Base-by-base conservation (phyloP, 1,139 yeast species). In the Candida smagusa region DNA sequence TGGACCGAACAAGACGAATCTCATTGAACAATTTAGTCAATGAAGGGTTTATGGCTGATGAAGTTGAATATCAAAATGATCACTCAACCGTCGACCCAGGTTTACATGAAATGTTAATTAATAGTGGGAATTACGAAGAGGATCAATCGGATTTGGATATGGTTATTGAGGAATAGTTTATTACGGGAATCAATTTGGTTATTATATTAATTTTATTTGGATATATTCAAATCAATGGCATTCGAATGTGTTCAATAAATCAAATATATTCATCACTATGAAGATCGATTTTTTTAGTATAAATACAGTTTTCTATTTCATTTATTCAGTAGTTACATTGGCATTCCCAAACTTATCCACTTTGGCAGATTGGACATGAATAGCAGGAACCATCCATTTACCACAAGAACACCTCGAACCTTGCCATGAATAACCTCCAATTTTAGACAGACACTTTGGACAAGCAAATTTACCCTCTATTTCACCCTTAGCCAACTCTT, bases 381-480 rank as follows among this genome's bases (percentile, higher is more conserved):
- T 75, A 1, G 96, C 95, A 0, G 99, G 98, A 5, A 88, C 76
- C 69, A 92, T 82, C 99, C 99, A 92, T 50, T 79, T 79, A 2
- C 97, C 97, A 62, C 99, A 92, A 40, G 95, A 81, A 58, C 99
- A 92, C 48, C 95, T 70, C 4, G 90, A 80, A 0, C 99, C 99
- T 55, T 82, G 86, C 99, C 99, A 92, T 45, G 84, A 80, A 56
- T 89, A 92, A 0, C 89, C 90, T 5, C 98, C 98, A 2, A 84
- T 76, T 59, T 84, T 84, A n/a, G 85, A 71, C 4, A 69, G 66
- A 64, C 99, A 92, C 52, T 82, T 84, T 3, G 95, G 94, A 58
- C 99, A 92, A 13, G 65, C 58, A 35, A 92, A 80, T 52, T 84
- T 86, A 2, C 98, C 98, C 56, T 90, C 97, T 6, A 92, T 53